These are phyloP conservation scores for Penicillium sp. DNA, from an alignment of 2,329 filamentous ascomycete genomes.

Conservation along the genomic window DNA sequence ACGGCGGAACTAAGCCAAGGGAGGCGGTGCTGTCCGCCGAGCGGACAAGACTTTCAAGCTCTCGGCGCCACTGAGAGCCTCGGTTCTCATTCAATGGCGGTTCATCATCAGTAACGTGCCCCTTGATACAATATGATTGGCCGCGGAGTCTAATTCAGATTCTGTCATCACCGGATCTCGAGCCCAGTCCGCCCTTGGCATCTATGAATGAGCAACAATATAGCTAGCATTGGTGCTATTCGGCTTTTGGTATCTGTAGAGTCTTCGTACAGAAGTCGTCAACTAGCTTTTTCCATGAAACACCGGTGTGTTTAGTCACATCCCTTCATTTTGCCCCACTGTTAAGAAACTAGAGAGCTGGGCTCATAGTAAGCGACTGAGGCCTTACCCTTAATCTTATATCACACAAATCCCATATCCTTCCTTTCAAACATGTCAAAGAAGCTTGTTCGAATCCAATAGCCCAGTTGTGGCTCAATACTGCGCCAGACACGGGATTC, in stretches of 20 bases:
- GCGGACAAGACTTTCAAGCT: constrained; percentile 6
- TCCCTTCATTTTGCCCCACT: not conserved
- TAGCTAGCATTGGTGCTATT: not conserved
- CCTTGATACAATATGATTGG: not conserved
- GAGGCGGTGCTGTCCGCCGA: constrained; percentile 1
- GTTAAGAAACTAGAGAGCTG: not conserved
- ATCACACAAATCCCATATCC: no score
- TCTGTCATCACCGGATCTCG: not conserved
- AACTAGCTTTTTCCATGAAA: not conserved
- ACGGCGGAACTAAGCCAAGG: not conserved
- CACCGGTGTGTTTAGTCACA: not conserved
- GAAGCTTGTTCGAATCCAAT: no score
- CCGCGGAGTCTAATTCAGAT: not conserved
- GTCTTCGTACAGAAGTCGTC: not conserved
- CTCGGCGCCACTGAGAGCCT: constrained; percentile 1
- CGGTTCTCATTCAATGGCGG: constrained; percentile 3
- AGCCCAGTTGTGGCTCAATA: no score
- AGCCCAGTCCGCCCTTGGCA: constrained; percentile 11
- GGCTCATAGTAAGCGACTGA: no score
- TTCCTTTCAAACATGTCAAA: no score
- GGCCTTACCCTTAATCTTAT: no score
- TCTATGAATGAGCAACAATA: not conserved
- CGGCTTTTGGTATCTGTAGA: not conserved
- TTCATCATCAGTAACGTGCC: constrained; percentile 4
- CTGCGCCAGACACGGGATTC: no score